Percentiles rank a stretch among this genome's conserved stretches.
Evolutionary conservation across 768 basidiomycete genomes (phyloP).

Genomic region (Phylloporus scabripes): DNA sequence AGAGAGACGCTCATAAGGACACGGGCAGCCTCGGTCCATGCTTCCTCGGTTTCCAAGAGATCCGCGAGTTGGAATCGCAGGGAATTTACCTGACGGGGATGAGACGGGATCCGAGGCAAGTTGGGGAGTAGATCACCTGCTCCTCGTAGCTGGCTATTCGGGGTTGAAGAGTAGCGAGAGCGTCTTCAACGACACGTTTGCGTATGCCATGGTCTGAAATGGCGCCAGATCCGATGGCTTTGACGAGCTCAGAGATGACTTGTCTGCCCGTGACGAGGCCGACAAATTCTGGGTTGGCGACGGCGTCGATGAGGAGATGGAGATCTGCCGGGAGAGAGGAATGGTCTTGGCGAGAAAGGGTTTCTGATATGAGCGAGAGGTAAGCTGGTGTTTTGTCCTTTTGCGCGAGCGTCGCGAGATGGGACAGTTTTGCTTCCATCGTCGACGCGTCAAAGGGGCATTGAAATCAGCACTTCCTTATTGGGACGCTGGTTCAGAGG

Average conservation of each 20-base stretch:
- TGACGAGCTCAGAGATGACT: constrained; percentile 81
- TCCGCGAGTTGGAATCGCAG: constrained; percentile 89
- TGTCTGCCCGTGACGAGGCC: constrained; percentile 87
- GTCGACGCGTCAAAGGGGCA: not conserved
- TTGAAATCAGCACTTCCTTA: too few relatives aligned
- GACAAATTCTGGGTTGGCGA: constrained; percentile 74
- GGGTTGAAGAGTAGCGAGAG: constrained; percentile 64
- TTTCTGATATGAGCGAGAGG: constrained; percentile 59
- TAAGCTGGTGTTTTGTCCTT: constrained; percentile 83
- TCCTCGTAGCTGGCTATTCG: constrained; percentile 91
- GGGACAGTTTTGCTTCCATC: constrained; percentile 66
- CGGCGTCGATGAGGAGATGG: constrained; percentile 69
- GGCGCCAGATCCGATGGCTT: constrained; percentile 50
- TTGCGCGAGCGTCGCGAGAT: constrained; percentile 60
- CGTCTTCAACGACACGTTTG: constrained; percentile 72
- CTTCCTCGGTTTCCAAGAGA: constrained; percentile 82
- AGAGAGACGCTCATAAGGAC: constrained; percentile 90
- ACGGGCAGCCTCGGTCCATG: constrained; percentile 89
- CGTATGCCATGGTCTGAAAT: constrained; percentile 52
- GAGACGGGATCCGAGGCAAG: not conserved
- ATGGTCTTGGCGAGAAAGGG: constrained; percentile 49
- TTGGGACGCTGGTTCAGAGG: too few relatives aligned
- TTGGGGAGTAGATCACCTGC: constrained; percentile 44
- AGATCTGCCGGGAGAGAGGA: constrained; percentile 49
- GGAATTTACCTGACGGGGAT: constrained; percentile 59